phyloP scores from a whole-genome alignment of 225 moss, liverwort and hornwort species.

The Marchantia paleacea region DNA sequence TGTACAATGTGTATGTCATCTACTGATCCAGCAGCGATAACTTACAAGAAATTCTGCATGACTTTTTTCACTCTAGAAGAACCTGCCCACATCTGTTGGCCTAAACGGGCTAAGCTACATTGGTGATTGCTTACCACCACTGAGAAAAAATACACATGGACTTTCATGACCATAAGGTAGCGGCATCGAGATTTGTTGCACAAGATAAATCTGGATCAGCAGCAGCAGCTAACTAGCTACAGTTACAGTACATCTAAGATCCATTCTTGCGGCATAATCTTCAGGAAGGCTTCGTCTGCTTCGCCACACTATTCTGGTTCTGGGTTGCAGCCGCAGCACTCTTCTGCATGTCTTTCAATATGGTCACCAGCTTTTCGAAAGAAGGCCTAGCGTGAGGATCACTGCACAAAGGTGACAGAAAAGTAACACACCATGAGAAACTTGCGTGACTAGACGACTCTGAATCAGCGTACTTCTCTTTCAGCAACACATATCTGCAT shows the following conservation, averaged over 20 bases:
- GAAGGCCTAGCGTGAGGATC: constrained; percentile 41
- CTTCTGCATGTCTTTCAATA: constrained; percentile 44
- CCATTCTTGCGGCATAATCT: neutral
- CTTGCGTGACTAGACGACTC: too few species aligned
- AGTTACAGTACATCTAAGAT: neutral
- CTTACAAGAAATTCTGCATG: neutral
- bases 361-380: constrained; percentile 25
- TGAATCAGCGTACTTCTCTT: too few species aligned
- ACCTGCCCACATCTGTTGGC: neutral
- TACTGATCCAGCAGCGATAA: neutral
- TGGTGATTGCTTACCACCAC: neutral
- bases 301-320: neutral
- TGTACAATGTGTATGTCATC: neutral
- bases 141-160: neutral
- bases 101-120: neutral
- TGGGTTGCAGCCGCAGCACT: constrained; percentile 8
- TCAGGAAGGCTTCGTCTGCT: neutral
- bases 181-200: neutral
- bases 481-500: too few species aligned
- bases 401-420: constrained; percentile 26
- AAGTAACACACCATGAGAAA: too few species aligned
- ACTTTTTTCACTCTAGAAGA: neutral
- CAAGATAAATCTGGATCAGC: neutral
- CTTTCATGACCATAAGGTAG: neutral
- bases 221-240: constrained; percentile 2